Conservation (phyloP, 192 early-diverging fungal species). For the Lobosporangium transversale region DNA sequence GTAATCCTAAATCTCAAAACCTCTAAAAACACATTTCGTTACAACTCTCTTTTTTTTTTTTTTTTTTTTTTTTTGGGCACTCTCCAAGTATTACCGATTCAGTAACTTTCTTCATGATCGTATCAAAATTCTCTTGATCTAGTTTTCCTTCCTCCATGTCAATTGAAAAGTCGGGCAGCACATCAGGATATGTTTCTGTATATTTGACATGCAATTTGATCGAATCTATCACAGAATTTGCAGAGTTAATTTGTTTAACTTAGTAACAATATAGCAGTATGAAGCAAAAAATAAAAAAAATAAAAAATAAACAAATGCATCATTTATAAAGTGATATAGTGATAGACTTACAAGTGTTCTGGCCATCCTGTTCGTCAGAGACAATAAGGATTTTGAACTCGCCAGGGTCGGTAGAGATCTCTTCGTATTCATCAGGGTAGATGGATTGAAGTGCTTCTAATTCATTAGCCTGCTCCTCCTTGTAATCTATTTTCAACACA, state of each 20-base stretch:
- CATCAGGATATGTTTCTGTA: conserved; percentile 79
- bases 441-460: conserved; percentile 84
- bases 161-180: conserved; percentile 71
- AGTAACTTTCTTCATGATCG: conserved; percentile 45
- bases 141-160: conserved; percentile 59
- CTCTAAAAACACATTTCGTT: too few species aligned
- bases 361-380: conserved; percentile 73
- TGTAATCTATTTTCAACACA: conserved; percentile 62
- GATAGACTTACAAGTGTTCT: conserved; percentile 59
- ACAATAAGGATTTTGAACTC: conserved; percentile 69
- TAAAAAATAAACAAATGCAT: background rate
- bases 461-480: conserved; percentile 83
- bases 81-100: too few species aligned
- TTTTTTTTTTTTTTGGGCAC: too few species aligned
- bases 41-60: too few species aligned
- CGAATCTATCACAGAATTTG: too few species aligned
- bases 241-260: too few species aligned
- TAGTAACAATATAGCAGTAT: too few species aligned
- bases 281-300: conserved; percentile 6
- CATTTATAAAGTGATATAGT: background rate
- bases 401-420: conserved; percentile 55
- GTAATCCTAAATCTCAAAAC: too few species aligned
- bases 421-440: conserved; percentile 80
- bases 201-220: conserved; percentile 69
- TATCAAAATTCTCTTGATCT: conserved; percentile 50